A percentile compares a stretch with the other conserved stretches of the same genome.
Evolutionary conservation across 345 rosid species (phyloP).

Genomic region (Linum lewisii): DNA sequence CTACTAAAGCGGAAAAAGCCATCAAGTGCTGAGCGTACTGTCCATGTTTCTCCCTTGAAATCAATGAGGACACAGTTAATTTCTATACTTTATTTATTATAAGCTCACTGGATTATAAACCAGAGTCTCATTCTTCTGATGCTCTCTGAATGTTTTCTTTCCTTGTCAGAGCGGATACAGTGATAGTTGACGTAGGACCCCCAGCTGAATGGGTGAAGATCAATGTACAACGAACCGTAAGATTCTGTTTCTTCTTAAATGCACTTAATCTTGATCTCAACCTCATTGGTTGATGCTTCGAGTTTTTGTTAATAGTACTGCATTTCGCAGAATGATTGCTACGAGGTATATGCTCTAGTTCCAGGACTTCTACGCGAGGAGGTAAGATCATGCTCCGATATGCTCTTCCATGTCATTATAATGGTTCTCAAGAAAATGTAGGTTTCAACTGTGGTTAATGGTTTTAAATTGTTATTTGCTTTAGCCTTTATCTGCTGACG

Average conservation of each 20-base stretch:
- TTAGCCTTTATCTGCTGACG: background rate
- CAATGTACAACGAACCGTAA: conserved; percentile 58
- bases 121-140: background rate
- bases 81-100: background rate
- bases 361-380: conserved; percentile 73
- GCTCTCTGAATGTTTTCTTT: background rate
- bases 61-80: conserved; percentile 59
- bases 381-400: conserved; percentile 21
- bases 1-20: conserved; percentile 72
- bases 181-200: conserved; percentile 45
- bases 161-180: conserved; percentile 37
- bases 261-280: background rate
- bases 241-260: conserved; percentile 8
- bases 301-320: background rate
- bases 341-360: conserved; percentile 62
- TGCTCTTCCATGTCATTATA: too few species aligned
- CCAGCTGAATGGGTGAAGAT: conserved; percentile 78
- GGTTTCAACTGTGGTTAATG: background rate
- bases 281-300: background rate
- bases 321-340: conserved; percentile 44
- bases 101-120: background rate
- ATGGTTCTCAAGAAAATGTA: background rate
- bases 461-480: background rate
- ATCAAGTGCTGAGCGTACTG: conserved; percentile 26
- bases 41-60: conserved; percentile 38